Evolutionary conservation across 768 basidiomycete species (phyloP).

Genomic region (Leccinellum albellum): DNA sequence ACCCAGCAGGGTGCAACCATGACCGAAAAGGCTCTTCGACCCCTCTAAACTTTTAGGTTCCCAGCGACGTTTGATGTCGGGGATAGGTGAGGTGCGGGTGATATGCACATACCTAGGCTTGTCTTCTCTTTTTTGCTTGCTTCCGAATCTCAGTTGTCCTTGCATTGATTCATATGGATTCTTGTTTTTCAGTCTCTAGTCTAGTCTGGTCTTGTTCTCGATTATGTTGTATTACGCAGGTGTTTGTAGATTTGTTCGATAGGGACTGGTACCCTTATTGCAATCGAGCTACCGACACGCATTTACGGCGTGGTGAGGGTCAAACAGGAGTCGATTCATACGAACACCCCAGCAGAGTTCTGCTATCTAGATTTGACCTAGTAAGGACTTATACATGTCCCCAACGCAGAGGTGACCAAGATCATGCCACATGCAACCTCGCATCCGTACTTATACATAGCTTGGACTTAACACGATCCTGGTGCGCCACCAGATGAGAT

Average conservation of each 20-base stretch:
- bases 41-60: conserved; percentile 16
- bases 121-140: not conserved
- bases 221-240: conserved; percentile 2
- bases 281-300: not conserved
- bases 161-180: conserved; percentile 21
- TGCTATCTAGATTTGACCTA: no score
- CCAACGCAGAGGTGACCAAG: no score
- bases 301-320: not conserved
- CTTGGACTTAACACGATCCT: no score
- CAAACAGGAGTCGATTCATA: not conserved
- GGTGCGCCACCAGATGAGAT: no score
- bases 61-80: not conserved
- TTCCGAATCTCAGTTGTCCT: conserved; percentile 6
- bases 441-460: no score
- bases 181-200: conserved; percentile 6
- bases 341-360: no score
- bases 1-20: conserved; percentile 21
- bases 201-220: conserved; percentile 4
- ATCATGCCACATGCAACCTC: no score
- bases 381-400: no score
- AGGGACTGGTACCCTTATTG: conserved; percentile 24
- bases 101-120: conserved; percentile 1
- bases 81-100: not conserved
- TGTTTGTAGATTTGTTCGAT: conserved; percentile 16
- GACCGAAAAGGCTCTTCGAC: conserved; percentile 26